phyloP scores from a whole-genome alignment of 1,139 yeast species.

The Blastobotrys raffinosifermentans region DNA sequence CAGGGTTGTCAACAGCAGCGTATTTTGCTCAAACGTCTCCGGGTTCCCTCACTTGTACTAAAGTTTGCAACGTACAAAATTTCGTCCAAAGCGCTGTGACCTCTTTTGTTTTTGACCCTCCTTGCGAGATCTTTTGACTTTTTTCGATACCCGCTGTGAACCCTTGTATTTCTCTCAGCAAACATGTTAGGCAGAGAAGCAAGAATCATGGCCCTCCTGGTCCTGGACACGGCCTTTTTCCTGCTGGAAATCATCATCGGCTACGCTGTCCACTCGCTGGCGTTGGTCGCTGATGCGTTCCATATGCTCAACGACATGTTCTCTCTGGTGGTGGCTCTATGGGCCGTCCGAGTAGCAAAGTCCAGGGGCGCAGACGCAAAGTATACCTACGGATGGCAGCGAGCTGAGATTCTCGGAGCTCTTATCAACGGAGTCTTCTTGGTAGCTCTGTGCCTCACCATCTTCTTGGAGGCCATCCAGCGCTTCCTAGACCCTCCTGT shows the following conservation, averaged over 20 bases:
- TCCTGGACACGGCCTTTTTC: constrained; percentile 77
- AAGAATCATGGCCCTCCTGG: constrained; percentile 66
- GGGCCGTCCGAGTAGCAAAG: constrained; percentile 94
- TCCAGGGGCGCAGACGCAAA: constrained; percentile 77
- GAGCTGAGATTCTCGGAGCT: constrained; percentile 97
- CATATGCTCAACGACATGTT: constrained; percentile 96
- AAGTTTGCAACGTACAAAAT: background rate
- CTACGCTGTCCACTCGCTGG: constrained; percentile 85
- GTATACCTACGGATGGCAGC: constrained; percentile 93
- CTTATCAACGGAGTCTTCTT: constrained; percentile 87
- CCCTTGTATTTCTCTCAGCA: background rate
- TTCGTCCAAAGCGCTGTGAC: background rate
- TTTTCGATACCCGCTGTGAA: background rate
- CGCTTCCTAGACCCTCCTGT: constrained; percentile 76
- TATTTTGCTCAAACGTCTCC: background rate
- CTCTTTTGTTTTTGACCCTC: constrained; percentile 1
- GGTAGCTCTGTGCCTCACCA: constrained; percentile 86
- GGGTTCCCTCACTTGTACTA: background rate
- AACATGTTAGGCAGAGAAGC: constrained; percentile 52
- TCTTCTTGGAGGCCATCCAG: constrained; percentile 88
- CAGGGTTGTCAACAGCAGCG: too few relatives aligned
- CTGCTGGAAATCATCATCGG: constrained; percentile 79
- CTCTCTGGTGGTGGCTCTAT: constrained; percentile 80
- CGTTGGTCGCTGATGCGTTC: constrained; percentile 91
- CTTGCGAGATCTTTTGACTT: constrained; percentile 7